Base-by-base conservation (phyloP, 169 alveolate species). In the Blepharisma undulans region DNA sequence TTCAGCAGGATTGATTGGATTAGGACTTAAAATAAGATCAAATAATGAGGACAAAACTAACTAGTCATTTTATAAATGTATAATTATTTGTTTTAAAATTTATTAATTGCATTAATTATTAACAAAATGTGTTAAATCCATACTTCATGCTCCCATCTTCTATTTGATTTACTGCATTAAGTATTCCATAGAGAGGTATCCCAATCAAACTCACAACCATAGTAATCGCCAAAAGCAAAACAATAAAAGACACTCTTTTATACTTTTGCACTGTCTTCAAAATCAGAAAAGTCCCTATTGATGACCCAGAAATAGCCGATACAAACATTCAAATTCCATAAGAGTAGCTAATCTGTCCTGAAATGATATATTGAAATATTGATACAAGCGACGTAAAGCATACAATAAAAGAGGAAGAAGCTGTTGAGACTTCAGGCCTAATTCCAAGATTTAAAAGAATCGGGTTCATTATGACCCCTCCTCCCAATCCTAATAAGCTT, bases 401-500 rank as follows among this genome's bases (percentile, higher is more conserved):
- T n/a, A 96, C 97, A 71, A 96, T 76, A 86, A 93, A 93, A 95
- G 93, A 93, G 21, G 95, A 92, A 33, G 97, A 95, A 27, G 96
- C 95, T n/a, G 98, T 92, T 22, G 96, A 94, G n/a, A 96, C 97
- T 66, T 91, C 91, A 32, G 97, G 97, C 72, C 88, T 94, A 22
- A 92, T 87, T 59, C 98, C 98, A 14, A 94, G 80, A 29, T 79
- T 90, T 25, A 96, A 72, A 77, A 96, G 87, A 22, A 96, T 76
- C 30, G 97, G 97, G 21, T 93, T 95, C 86, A 95, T 91, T 72
- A 96, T 93, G 14, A 92, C 89, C 4, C 97, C 97, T 19, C 98
- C 98, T n/a, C 98, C 97, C 19, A 96, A 90, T 48, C 98, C 98
- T 18, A 96, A 85, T 12, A 91, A 72, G 5, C 97, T 97, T 2